Evolutionary conservation across 108 stramenopile genomes (phyloP).

Genomic region (Phaeodactylum tricornutum): DNA sequence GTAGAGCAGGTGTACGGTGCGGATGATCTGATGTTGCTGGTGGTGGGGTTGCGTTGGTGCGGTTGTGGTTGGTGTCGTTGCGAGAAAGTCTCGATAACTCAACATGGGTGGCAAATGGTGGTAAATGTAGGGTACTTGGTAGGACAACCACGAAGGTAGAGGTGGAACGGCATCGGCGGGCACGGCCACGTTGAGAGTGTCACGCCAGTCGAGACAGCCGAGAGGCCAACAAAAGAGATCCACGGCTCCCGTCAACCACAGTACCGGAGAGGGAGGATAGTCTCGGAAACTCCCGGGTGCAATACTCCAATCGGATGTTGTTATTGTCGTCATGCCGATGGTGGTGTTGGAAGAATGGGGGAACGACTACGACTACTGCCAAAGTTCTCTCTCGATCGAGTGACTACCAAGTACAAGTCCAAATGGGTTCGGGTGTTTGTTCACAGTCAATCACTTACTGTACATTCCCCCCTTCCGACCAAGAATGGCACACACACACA

Average conservation of each 20-base stretch:
- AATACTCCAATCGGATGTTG: too few relatives aligned
- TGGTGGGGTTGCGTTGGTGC: background rate
- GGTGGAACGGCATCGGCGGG: slow-evolving; percentile 17
- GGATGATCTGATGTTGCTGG: background rate
- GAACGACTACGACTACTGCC: too few relatives aligned
- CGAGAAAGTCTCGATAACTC: background rate
- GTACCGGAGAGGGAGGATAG: slow-evolving; percentile 25
- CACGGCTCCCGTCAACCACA: slow-evolving; percentile 15
- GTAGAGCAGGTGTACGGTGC: slow-evolving; percentile 6
- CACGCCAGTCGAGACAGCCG: slow-evolving; percentile 22
- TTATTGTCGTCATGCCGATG: too few relatives aligned
- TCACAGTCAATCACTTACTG: too few relatives aligned
- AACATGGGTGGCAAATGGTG: background rate
- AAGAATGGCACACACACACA: too few relatives aligned
- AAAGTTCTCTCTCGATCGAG: too few relatives aligned
- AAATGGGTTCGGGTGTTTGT: too few relatives aligned
- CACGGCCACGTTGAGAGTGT: background rate
- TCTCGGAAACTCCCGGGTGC: too few relatives aligned
- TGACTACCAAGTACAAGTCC: too few relatives aligned
- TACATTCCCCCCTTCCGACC: too few relatives aligned
- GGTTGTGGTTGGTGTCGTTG: background rate
- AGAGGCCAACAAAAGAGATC: slow-evolving; percentile 23
- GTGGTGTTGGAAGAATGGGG: too few relatives aligned
- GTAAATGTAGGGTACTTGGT: too few relatives aligned
- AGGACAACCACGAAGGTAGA: slow-evolving; percentile 1